Evolutionary conservation across 352 stramenopile species (phyloP).

Genomic region (Pythium plurisporium): DNA sequence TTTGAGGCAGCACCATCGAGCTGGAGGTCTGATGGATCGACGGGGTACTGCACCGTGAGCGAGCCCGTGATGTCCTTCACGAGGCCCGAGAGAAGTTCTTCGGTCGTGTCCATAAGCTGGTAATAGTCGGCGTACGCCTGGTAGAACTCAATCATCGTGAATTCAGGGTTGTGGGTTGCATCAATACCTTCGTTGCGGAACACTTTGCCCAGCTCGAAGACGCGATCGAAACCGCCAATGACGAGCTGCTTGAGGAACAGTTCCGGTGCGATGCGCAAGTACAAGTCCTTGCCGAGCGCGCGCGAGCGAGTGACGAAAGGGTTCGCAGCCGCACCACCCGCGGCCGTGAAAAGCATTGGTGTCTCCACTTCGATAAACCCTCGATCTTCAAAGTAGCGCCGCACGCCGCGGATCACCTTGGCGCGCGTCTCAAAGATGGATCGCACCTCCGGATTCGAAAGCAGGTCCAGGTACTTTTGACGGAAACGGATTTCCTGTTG

Average conservation of each 20-base stretch:
- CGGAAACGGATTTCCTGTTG: slow-evolving; percentile 95
- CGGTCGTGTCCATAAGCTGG: slow-evolving; percentile 97
- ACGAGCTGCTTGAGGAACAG: slow-evolving; percentile 97
- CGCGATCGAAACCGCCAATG: slow-evolving; percentile 95
- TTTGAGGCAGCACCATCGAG: too few species aligned
- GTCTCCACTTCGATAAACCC: slow-evolving; percentile 93
- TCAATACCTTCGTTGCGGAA: slow-evolving; percentile 98
- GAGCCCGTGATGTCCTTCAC: slow-evolving; percentile 95
- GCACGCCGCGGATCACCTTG: slow-evolving; percentile 68
- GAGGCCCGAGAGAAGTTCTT: slow-evolving; percentile 94
- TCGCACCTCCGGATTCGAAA: slow-evolving; percentile 93
- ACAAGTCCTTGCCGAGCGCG: slow-evolving; percentile 95
- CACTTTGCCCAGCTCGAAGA: slow-evolving; percentile 98
- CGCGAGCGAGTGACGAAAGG: slow-evolving; percentile 99
- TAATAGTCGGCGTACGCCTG: slow-evolving; percentile 99
- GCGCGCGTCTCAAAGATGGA: slow-evolving; percentile 92
- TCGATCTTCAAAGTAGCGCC: slow-evolving; percentile 64
- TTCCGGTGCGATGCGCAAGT: slow-evolving; percentile 95
- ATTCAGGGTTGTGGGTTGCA: slow-evolving; percentile 98
- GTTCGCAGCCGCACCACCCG: slow-evolving; percentile 95
- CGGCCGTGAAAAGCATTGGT: slow-evolving; percentile 98
- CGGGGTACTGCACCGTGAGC: slow-evolving; percentile 95
- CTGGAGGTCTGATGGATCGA: slow-evolving; percentile 28
- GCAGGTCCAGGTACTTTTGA: slow-evolving; percentile 98
- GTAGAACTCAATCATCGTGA: slow-evolving; percentile 99